Percentiles rank a stretch among this genome's conserved stretches.
These are phyloP conservation scores for Cryphonectria parasitica DNA, from an alignment of 2,329 filamentous ascomycete species.

Conservation along the genomic window DNA sequence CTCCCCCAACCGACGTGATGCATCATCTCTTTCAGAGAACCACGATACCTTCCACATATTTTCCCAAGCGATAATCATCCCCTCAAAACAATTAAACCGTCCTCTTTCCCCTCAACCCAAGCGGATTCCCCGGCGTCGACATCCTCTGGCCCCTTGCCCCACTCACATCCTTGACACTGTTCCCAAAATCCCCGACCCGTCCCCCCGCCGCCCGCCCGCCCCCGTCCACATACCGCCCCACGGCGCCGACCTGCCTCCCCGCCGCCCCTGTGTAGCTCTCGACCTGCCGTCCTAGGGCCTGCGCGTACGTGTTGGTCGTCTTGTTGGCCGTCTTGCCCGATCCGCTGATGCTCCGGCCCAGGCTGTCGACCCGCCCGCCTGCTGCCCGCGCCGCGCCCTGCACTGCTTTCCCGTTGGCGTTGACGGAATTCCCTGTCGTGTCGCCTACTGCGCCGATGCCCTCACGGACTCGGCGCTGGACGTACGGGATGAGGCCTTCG, in stretches of 20 bases:
- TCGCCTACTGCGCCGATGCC: slow-evolving; percentile 25
- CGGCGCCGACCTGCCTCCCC: slow-evolving; percentile 21
- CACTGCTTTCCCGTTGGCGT: slow-evolving; percentile 26
- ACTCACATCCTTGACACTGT: slow-evolving; percentile 24
- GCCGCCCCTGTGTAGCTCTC: slow-evolving; percentile 22
- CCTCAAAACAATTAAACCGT: too few species aligned
- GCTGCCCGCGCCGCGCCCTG: slow-evolving; percentile 21
- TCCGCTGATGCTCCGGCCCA: slow-evolving; percentile 24
- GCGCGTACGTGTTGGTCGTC: slow-evolving; percentile 12
- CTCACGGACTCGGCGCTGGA: slow-evolving; percentile 26
- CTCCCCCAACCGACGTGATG: too few species aligned
- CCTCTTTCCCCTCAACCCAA: slow-evolving; percentile 25
- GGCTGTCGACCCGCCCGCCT: slow-evolving; percentile 20
- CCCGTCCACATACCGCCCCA: slow-evolving; percentile 22
- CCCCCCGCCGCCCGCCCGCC: slow-evolving; percentile 26
- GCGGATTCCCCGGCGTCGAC: slow-evolving; percentile 23
- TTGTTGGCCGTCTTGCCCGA: slow-evolving; percentile 26
- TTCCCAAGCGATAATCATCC: too few species aligned
- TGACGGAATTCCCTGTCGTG: slow-evolving; percentile 27
- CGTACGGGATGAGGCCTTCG: slow-evolving; percentile 26
- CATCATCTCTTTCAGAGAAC: too few species aligned
- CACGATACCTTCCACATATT: too few species aligned
- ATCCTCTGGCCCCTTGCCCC: slow-evolving; percentile 26
- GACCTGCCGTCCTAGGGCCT: slow-evolving; percentile 14
- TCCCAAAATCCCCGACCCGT: slow-evolving; percentile 23